Base-by-base conservation (phyloP, 306 rosid genomes). In the Vicia villosa region DNA sequence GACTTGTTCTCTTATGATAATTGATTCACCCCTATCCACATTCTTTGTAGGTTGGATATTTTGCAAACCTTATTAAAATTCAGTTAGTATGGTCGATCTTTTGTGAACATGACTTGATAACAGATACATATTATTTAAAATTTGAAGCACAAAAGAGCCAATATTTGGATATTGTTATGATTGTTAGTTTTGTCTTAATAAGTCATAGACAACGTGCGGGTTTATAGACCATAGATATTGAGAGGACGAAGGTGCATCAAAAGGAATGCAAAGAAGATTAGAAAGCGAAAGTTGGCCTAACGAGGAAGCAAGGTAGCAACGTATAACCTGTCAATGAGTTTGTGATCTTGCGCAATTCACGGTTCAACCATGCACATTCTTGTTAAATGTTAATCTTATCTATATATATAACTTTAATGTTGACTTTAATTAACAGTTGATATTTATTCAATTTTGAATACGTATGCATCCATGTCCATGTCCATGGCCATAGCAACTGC, bases 241-340 rank as follows among this genome's bases (percentile, higher is more conserved):
- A 47, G 62, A 72, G 40, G 65, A 70, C 55, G 55, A 54, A 36
- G 77, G 61, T 63, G 22, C 52, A 66, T 61, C 40, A 64, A 37
- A 45, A 20, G 36, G 60, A 66, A 38, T 36, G 58, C 52, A 57
- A 10, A 37, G 30, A 65, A 60, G 38, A 57, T 74, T 24, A 32
- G 89, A 87, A 56, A 84, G 77, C 65, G 84, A 87, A 75, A 73
- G 66, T 46, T 69, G 70, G 85, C 85, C 89, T 77, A 84, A 80
- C 84, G 77, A 59, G 36, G 75, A 78, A 47, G 54, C 40, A 59
- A 49, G 40, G 19, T 14, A 77, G 30, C 57, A 57, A 49, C 38
- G 37, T 56, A 55, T 30, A 32, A 43, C 52, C 50, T 52, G 24
- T 57, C 52, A 34, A 75, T 3, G 22, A 36, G 19, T 45, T 17